These are phyloP conservation scores for Cladosporium oxysporum DNA, from an alignment of 2,329 filamentous ascomycete genomes.

Conservation along the genomic window DNA sequence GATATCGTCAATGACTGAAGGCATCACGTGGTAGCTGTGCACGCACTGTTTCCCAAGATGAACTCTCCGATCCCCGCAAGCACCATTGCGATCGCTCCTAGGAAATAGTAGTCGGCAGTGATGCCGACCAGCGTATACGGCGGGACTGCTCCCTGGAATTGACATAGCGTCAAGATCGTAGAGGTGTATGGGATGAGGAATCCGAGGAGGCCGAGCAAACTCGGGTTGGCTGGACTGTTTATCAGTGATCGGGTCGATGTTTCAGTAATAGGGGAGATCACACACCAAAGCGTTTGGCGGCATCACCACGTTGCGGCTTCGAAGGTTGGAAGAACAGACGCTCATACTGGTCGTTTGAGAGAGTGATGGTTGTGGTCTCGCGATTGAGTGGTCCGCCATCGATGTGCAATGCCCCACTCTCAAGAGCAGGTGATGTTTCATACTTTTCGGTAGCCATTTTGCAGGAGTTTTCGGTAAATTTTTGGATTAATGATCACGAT, in stretches of 20 bases:
- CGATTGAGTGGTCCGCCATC: conserved; percentile 25
- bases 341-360: conserved; percentile 33
- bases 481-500: conserved; percentile 9
- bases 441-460: conserved; percentile 12
- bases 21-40: neutral
- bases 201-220: conserved; percentile 31
- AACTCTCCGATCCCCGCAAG: conserved; percentile 34
- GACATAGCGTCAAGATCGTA: conserved; percentile 31
- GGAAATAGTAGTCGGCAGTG: conserved; percentile 33
- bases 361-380: conserved; percentile 29
- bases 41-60: conserved; percentile 33
- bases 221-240: conserved; percentile 27
- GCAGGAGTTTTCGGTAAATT: neutral
- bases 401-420: conserved; percentile 10
- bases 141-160: conserved; percentile 26
- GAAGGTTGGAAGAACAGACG: conserved; percentile 33
- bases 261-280: neutral
- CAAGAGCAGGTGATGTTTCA: conserved; percentile 8
- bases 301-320: conserved; percentile 27
- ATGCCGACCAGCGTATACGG: conserved; percentile 28
- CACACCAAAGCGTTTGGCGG: conserved; percentile 31
- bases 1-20: neutral
- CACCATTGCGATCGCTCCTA: conserved; percentile 31
- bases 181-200: conserved; percentile 35
- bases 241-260: neutral